Percentiles rank a stretch among this genome's conserved stretches.
Evolutionary conservation across 257 asterid genomes (phyloP).

Genomic region (Penstemon barbatus): DNA sequence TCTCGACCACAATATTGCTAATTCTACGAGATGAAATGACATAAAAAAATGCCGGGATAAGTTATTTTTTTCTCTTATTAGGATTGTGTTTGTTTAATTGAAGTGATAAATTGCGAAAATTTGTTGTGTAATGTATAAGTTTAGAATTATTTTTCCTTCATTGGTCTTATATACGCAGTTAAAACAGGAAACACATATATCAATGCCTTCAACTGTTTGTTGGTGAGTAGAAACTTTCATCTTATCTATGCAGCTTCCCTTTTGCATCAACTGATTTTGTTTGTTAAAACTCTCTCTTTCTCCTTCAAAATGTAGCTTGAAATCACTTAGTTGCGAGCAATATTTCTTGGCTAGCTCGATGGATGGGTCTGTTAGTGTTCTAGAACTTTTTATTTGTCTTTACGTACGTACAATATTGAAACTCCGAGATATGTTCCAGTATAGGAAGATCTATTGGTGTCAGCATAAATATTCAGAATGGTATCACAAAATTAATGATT

Average conservation of each 20-base stretch:
- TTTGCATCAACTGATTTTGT: slow-evolving; percentile 21
- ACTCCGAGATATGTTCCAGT: slow-evolving; percentile 13
- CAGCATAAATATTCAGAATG: neutral
- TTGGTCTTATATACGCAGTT: slow-evolving; percentile 49
- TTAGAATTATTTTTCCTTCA: neutral
- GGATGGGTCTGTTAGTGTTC: slow-evolving; percentile 92
- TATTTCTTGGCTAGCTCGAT: slow-evolving; percentile 92
- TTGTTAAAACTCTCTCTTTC: slow-evolving; percentile 18
- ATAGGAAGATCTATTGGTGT: neutral
- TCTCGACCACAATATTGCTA: neutral
- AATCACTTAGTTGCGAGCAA: slow-evolving; percentile 66
- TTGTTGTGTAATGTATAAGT: neutral
- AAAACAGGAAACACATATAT: slow-evolving; percentile 34
- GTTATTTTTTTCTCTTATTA: neutral
- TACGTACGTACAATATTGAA: slow-evolving; percentile 13
- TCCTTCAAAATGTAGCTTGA: slow-evolving; percentile 55
- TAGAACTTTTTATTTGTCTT: slow-evolving; percentile 15
- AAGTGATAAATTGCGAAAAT: neutral
- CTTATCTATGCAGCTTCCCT: slow-evolving; percentile 9
- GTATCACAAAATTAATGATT: neutral
- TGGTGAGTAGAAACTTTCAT: slow-evolving; percentile 54
- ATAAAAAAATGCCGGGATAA: neutral
- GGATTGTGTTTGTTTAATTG: neutral
- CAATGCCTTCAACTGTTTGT: slow-evolving; percentile 82
- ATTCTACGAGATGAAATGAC: neutral